phyloP scores from a whole-genome alignment of 2,329 filamentous ascomycete genomes.

The Colletotrichum acutatum region DNA sequence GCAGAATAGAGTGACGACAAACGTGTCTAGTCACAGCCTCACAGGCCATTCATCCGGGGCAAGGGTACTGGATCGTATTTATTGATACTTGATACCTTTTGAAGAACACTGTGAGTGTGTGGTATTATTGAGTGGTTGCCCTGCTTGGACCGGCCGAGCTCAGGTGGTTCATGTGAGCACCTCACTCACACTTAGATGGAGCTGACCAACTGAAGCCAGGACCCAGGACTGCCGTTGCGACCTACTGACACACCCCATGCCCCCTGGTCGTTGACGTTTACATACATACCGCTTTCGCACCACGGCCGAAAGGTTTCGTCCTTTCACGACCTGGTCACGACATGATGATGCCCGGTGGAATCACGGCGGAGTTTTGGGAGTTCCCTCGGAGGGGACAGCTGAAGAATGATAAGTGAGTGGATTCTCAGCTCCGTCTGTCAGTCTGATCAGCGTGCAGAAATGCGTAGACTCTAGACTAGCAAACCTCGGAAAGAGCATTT shows the following conservation, averaged over 20 bases:
- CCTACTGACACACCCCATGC: not conserved
- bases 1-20: constrained; percentile 1
- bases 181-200: not conserved
- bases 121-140: not conserved
- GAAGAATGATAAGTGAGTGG: not conserved
- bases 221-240: not conserved
- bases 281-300: not conserved
- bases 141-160: constrained; percentile 8
- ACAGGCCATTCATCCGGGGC: not conserved
- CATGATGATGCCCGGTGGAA: not conserved
- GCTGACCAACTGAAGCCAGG: not conserved
- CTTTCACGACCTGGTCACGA: not conserved
- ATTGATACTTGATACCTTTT: not conserved
- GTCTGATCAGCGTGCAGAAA: constrained; percentile 13
- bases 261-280: not conserved
- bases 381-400: not conserved
- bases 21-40: constrained; percentile 15
- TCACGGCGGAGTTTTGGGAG: not conserved
- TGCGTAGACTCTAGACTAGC: not conserved
- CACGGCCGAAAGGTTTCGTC: not conserved
- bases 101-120: not conserved
- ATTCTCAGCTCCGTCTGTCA: not conserved
- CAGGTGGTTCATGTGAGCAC: constrained; percentile 6
- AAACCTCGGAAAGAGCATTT: not conserved
- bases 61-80: not conserved